phyloP scores from a whole-genome alignment of 208 protist species.

The Trypanosomatidae sp. region DNA sequence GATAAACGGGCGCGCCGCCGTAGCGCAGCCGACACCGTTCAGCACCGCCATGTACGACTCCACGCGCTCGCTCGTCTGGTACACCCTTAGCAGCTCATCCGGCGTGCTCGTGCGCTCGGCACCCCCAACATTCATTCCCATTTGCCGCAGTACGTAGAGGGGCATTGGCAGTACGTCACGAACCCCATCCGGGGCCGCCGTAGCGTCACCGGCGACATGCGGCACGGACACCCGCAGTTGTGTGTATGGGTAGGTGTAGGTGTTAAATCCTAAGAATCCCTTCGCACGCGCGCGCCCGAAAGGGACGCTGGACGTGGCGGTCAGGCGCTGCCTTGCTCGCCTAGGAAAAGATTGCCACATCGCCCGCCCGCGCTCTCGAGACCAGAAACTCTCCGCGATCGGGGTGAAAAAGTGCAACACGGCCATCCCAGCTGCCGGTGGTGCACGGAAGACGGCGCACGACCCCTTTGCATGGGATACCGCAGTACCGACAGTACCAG shows the following conservation, averaged over 20 bases:
- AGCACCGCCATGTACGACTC: slow-evolving; percentile 3
- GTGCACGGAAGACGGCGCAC: background rate
- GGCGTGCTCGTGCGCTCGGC: slow-evolving; percentile 1
- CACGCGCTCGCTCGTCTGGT: background rate
- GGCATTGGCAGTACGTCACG: background rate
- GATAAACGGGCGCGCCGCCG: background rate
- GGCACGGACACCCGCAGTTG: background rate
- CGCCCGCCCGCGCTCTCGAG: background rate
- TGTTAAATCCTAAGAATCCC: background rate
- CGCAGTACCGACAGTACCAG: background rate
- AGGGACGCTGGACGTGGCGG: background rate
- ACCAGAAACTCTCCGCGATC: background rate
- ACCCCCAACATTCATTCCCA: background rate
- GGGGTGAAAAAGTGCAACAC: background rate
- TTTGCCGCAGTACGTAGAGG: background rate
- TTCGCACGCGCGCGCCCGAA: background rate
- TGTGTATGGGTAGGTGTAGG: background rate
- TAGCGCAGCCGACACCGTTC: background rate
- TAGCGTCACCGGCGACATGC: background rate
- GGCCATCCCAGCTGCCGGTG: background rate
- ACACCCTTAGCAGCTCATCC: slow-evolving; percentile 2
- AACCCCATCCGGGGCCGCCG: background rate
- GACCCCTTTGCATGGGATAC: background rate
- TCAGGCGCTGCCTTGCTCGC: background rate
- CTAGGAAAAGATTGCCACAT: background rate